Evolutionary conservation across 2,329 filamentous ascomycete species (phyloP), one percentile per base, ranked within the genome.

Genomic region (Diaporthe sp.): DNA sequence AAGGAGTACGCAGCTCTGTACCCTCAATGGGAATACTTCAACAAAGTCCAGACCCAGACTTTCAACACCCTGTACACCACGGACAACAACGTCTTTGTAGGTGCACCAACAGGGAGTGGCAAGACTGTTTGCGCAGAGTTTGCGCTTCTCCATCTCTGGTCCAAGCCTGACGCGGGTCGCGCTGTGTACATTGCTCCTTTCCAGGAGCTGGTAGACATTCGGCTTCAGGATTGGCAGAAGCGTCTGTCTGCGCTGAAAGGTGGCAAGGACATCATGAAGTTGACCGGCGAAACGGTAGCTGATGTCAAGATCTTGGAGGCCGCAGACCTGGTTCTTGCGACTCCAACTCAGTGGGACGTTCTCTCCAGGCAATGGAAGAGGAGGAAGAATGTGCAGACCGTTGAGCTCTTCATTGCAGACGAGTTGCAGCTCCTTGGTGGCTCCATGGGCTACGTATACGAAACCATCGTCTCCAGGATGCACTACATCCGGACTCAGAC

Each of bases 51-150:
- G 84, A 98, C 97, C 0, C 97, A 99, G 83, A 95, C 95, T 0
- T 99, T 98, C 88, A 98, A 98, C 82, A 95, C 96, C 1, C 87
- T 99, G 0, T 98, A 95, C 83, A 93, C 94, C 65, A 94, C 94
- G 0, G 94, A 98, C 82, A 95, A 98, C 80, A 98, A 97, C 81
- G 95, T 98, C 31, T 95, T 99, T 78, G 87, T 99, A 78, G 96
- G 95, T 61, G 94, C 96, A n/a, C 94, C 97, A 1, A 96, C 96
- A 12, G 96, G 97, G 58, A 98, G 95, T 82, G 97, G 97, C 76
- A 99, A 99, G 89, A 98, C 97, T 1, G 92, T 98, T 2, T 98
- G 97, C 82, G 97, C 97, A 2, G 97, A 99, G 83, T 97, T 99
- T 85, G 94, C 97, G 9, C 88, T 99, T 68, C 87, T 99, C 37